Base-by-base conservation (phyloP, 768 basidiomycete genomes). In the Lepiota venenata region DNA sequence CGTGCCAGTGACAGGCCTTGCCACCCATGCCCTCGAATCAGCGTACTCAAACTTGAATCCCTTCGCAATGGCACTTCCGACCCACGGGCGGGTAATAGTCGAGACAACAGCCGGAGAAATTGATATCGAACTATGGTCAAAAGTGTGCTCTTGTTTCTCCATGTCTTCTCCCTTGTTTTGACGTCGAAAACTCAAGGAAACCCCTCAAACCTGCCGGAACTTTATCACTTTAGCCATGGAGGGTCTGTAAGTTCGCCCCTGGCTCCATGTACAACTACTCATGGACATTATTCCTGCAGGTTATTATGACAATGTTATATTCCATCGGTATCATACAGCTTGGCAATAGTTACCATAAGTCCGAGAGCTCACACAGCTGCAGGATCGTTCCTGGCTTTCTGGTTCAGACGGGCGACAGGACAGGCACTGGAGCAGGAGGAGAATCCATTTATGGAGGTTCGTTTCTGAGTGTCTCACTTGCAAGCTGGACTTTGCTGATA, bases 281-380 rank as follows among this genome's bases (percentile, higher is more conserved):
- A 55, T 21, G 45, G 58, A 47, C 15, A 47, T 42, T 12, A 27
- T 15, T n/a, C 32, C n/a, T 56, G 35, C 62, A 95, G 94, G 96
- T 7, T 98, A 97, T 69, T 98, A 98, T 71, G 96, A 98, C 56
- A 90, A 91, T 32, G 88, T 93, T 50, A 90, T 96, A 44, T 98
- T 98, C 61, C 94, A 97, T 70, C 83, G 95, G 89, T 90, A 63
- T 20, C 69, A 42, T 4, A 10, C 29, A 38, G 7, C 4, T 7
- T 39, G 14, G 16, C 45, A 9, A n/a, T 15, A 9, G 43, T 46
- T 38, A 20, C 29, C 15, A 15, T 8, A 8, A 21, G 16, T 32
- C 7, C 40, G 36, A 37, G 32, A 29, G 15, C 50, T 49, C 35
- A 42, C 18, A 7, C 25, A 9, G 22, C 18, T n/a, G 37, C 47